phyloP scores from a whole-genome alignment of 2,329 filamentous ascomycete species.

The Chaetomiaceae sp. region DNA sequence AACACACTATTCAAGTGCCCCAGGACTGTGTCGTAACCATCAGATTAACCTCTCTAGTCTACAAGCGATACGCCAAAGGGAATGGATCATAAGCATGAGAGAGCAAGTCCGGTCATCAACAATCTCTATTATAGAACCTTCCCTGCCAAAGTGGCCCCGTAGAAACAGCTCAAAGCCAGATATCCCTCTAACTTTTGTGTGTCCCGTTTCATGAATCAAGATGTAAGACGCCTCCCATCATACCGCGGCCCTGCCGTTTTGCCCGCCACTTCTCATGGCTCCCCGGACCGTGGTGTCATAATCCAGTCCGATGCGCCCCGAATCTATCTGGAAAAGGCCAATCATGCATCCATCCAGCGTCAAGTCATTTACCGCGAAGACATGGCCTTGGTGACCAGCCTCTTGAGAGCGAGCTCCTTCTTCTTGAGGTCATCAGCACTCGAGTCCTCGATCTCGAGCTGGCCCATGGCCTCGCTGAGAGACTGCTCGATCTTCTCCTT shows the following conservation, averaged over 20 bases:
- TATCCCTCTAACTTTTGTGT: conserved; percentile 25
- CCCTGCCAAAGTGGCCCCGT: conserved; percentile 13
- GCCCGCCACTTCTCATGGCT: conserved; percentile 15
- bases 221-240: conserved; percentile 29
- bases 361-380: conserved; percentile 67
- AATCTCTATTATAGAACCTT: conserved; percentile 23
- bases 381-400: conserved; percentile 98
- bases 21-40: neutral
- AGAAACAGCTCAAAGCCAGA: conserved; percentile 21
- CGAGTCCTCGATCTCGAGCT: conserved; percentile 93
- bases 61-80: conserved; percentile 28
- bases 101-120: conserved; percentile 21
- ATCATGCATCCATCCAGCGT: conserved; percentile 16
- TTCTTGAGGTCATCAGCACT: conserved; percentile 95
- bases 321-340: conserved; percentile 17
- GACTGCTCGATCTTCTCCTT: conserved; percentile 99
- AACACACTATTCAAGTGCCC: neutral
- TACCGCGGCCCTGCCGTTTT: conserved; percentile 18
- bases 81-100: conserved; percentile 23
- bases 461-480: conserved; percentile 94
- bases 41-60: conserved; percentile 28
- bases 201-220: conserved; percentile 25
- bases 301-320: conserved; percentile 21
- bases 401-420: conserved; percentile 98
- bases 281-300: conserved; percentile 26